Conservation (phyloP, 306 rosid genomes). For the Erythrophleum fordii region DNA sequence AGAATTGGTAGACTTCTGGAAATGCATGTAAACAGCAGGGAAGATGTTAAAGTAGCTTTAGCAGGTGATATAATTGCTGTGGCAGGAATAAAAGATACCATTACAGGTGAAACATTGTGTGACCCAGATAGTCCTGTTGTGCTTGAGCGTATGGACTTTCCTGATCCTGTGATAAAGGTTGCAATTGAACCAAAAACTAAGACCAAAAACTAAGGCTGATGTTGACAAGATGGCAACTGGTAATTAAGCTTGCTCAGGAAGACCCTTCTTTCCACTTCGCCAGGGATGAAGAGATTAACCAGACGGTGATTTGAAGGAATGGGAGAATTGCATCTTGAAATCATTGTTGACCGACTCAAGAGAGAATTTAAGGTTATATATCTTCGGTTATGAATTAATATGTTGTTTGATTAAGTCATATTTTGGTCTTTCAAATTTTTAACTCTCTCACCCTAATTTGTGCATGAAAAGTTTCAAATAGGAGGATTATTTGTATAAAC, state of each 20-base stretch:
- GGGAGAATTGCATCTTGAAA: slow-evolving; percentile 99
- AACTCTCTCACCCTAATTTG: neutral
- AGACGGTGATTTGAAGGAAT: slow-evolving; percentile 99
- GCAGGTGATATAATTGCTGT: slow-evolving; percentile 92
- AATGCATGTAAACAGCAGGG: slow-evolving; percentile 98
- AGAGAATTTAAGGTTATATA: slow-evolving; percentile 92
- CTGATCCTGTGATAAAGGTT: slow-evolving; percentile 98
- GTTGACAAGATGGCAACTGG: slow-evolving; percentile 93
- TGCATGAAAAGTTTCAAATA: slow-evolving; percentile 17
- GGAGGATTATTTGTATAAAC: neutral
- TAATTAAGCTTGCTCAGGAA: slow-evolving; percentile 95
- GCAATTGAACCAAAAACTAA: slow-evolving; percentile 99
- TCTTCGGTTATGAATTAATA: neutral
- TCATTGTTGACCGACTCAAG: slow-evolving; percentile 92
- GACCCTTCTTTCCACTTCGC: slow-evolving; percentile 99
- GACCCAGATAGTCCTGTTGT: slow-evolving; percentile 75
- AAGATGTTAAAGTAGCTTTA: slow-evolving; percentile 90
- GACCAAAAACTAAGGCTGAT: slow-evolving; percentile 97
- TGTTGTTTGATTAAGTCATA: slow-evolving; percentile 12
- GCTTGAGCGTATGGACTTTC: slow-evolving; percentile 99
- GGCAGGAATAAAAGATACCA: slow-evolving; percentile 91
- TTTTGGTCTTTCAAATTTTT: slow-evolving; percentile 7
- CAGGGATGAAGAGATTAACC: slow-evolving; percentile 94
- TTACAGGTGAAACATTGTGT: slow-evolving; percentile 91
- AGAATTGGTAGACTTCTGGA: slow-evolving; percentile 96